Base-by-base conservation (phyloP, 2,329 filamentous ascomycete species). In the Fusarium proliferatum region DNA sequence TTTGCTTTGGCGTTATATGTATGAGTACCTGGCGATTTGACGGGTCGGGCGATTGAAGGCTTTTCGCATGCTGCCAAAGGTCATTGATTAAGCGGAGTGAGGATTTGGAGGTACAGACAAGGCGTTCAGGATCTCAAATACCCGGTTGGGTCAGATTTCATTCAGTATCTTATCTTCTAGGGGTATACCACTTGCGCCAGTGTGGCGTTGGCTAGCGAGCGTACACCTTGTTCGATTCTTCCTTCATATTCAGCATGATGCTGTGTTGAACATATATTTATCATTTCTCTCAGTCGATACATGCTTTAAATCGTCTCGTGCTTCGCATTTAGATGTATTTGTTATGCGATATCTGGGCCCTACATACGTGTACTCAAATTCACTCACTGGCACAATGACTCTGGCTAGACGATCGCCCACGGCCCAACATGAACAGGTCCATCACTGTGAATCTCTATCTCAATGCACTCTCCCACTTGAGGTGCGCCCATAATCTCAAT, bases 401-500 rank as follows among this genome's bases (percentile, higher is more conserved):
- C 43, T 60, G 38, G 43, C 66, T 64, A 79, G 33, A 77, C 48
- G 11, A 72, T 59, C 48, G 87, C 83, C 87, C 87, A 89, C 2
- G 72, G 66, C 2, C 84, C 83, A 13, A 85, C 77, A 16, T 83
- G 77, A 12, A 88, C 80, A 0, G 83, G 82, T 13, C 84, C 84
- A 63, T 88, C 87, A 62, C 86, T 88, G 23, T 88, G 81, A 12
- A 89, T 76, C 73, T 87, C 90, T 5, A 88, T 84, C 46, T 85
- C 82, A 12, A 93, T 87, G 64, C 84, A 81, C 30, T 83, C 80
- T 5, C 78, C 72, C 7, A 76, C 76, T 30, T 79, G 77, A 30
- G 79, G 85, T 16, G 87, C 88, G n/a, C 91, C 93, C 77, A 96
- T 88, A 73, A 93, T 88, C 82, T 98, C 95, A 46, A 98, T 85